Evolutionary conservation across 768 basidiomycete species (phyloP), one percentile per base, ranked within the genome.

Genomic region (Pleurotus platypus): DNA sequence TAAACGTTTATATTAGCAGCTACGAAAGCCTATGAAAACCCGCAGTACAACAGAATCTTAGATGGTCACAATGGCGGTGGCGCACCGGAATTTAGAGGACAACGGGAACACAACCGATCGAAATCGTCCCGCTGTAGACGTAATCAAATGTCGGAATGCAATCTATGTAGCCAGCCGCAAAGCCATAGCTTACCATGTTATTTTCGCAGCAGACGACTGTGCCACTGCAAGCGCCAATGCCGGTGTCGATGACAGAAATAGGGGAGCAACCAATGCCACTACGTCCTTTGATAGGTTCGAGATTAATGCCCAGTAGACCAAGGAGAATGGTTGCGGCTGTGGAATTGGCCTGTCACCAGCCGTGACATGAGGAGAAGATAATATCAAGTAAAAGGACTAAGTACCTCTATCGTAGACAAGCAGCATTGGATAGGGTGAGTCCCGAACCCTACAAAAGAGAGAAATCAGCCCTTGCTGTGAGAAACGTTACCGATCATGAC

Each of bases 401-500:
- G 9, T 18, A 49, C 47, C 27, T 11, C n/a, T 18, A 15, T 5
- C 8, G 15, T 15, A 22, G 47, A 6, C 1, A 8, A 2, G 47
- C 47, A 49, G 47, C 47, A 49, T 22, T 49, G 47, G n/a, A 49
- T 49, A 49, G 47, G 13, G 15, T 49, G 47, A 49, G 22, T 20
- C 20, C 20, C 20, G 20, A 24, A n/a, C n/a, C n/a, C 22, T n/a
- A 22, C 15, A 18, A 16, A 24, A 22, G 13, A 49, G 42, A n/a
- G 42, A 20, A 9, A 9, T n/a, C 42, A 43, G 7, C 13, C 42
- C 15, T 20, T 12, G 42, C 13, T 20, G 42, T 12, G 6, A 8
- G 15, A 15, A 20, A n/a, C 12, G 15, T 43, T 15, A 20, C 5
- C 8, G 42, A 15, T 4, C 18, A 43, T 20, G n/a, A 43, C 42